Conservation (phyloP, 2,329 filamentous ascomycete genomes). For the Myriosclerotinia curreyana region DNA sequence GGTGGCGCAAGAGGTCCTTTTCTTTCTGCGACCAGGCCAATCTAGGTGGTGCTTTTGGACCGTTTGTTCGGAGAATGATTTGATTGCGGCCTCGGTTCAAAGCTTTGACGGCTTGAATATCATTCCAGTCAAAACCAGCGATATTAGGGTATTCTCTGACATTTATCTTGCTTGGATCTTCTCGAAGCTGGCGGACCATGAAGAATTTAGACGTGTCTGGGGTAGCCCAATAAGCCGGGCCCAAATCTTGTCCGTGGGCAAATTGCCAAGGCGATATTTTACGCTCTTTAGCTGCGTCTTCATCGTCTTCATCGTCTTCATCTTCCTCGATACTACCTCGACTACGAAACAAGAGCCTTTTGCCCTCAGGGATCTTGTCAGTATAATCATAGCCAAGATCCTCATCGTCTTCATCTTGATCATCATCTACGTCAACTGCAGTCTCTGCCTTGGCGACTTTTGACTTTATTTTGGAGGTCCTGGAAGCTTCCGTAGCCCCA, state of each 20-base stretch:
- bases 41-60: background rate
- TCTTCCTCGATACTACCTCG: background rate
- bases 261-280: conserved; percentile 22
- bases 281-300: background rate
- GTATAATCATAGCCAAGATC: background rate
- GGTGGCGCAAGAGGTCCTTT: conserved; percentile 13
- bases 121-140: conserved; percentile 23
- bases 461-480: background rate
- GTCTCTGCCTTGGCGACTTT: background rate
- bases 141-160: conserved; percentile 21
- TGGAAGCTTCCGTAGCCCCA: background rate
- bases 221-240: background rate
- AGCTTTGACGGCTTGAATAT: background rate
- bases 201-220: conserved; percentile 26
- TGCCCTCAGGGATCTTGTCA: background rate
- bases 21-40: conserved; percentile 21
- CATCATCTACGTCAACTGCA: background rate
- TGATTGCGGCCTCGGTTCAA: conserved; percentile 23
- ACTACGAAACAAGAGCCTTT: background rate
- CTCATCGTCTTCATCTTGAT: background rate
- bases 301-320: background rate
- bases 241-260: conserved; percentile 16
- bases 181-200: conserved; percentile 15
- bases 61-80: conserved; percentile 7
- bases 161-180: conserved; percentile 5